Percentiles rank a stretch among this genome's conserved stretches.
phyloP scores from a whole-genome alignment of 1,284 basidiomycete genomes.

The Rhodotorula glutinis region DNA sequence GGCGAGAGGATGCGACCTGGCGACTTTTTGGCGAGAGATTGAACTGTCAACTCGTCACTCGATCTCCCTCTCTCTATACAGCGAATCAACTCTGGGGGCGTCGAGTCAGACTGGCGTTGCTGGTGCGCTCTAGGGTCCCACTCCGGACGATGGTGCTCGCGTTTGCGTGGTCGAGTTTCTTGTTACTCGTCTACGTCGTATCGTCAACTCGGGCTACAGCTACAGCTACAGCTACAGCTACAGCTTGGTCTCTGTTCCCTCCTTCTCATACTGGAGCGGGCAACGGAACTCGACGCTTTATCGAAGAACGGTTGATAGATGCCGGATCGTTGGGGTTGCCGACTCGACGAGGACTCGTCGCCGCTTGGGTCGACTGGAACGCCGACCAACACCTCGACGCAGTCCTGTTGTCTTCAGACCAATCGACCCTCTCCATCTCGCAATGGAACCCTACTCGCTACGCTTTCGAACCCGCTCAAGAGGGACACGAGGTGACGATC shows the following conservation, averaged over 20 bases:
- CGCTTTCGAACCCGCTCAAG: constrained; percentile 53
- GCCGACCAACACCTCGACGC: constrained; percentile 92
- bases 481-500: not conserved
- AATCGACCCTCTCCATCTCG: constrained; percentile 68
- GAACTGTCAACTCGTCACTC: too few species aligned
- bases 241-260: not conserved
- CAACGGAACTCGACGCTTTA: constrained; percentile 64
- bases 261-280: constrained; percentile 19
- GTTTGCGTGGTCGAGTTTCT: too few species aligned
- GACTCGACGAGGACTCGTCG: constrained; percentile 61
- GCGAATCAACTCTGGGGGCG: too few species aligned
- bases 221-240: too few species aligned
- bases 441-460: constrained; percentile 80
- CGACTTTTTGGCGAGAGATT: too few species aligned
- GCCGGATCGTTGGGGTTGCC: constrained; percentile 75
- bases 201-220: too few species aligned
- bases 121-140: too few species aligned
- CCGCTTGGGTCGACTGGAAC: constrained; percentile 91
- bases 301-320: constrained; percentile 75
- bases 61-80: too few species aligned
- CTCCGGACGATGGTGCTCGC: too few species aligned
- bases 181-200: too few species aligned
- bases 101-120: too few species aligned
- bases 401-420: constrained; percentile 68
- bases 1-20: too few species aligned